Conservation (phyloP, 2,329 filamentous ascomycete species). For the Phyllosticta citrichinensis region DNA sequence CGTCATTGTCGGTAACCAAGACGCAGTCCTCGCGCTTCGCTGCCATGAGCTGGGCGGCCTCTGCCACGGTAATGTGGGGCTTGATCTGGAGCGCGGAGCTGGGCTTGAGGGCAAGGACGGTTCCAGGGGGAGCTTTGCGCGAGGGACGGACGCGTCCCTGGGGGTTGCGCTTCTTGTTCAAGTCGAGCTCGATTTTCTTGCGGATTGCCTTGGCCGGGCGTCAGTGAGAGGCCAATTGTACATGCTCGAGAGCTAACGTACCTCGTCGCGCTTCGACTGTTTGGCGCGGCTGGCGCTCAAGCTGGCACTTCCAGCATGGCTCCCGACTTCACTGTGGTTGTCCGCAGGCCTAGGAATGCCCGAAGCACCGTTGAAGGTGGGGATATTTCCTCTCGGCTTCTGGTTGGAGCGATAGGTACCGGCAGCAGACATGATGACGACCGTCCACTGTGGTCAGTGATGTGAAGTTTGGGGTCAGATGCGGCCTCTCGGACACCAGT, state of each 20-base stretch:
- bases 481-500: neutral
- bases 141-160: conserved; percentile 69
- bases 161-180: conserved; percentile 91
- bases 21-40: conserved; percentile 98
- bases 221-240: conserved; percentile 14
- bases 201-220: conserved; percentile 68
- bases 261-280: conserved; percentile 97
- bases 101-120: conserved; percentile 88
- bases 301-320: conserved; percentile 49
- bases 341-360: conserved; percentile 55
- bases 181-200: conserved; percentile 90
- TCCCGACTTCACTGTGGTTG: conserved; percentile 13
- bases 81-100: conserved; percentile 97
- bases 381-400: conserved; percentile 49
- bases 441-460: neutral
- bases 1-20: conserved; percentile 93
- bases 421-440: conserved; percentile 44
- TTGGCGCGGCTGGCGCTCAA: conserved; percentile 92
- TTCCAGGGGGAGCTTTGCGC: conserved; percentile 90
- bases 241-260: conserved; percentile 37
- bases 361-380: conserved; percentile 56
- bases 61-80: conserved; percentile 82
- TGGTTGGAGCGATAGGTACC: conserved; percentile 63
- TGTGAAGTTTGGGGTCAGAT: neutral
- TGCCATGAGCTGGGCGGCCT: conserved; percentile 97